Base-by-base conservation (phyloP, 2,329 filamentous ascomycete species). In the Penicillium sp. region DNA sequence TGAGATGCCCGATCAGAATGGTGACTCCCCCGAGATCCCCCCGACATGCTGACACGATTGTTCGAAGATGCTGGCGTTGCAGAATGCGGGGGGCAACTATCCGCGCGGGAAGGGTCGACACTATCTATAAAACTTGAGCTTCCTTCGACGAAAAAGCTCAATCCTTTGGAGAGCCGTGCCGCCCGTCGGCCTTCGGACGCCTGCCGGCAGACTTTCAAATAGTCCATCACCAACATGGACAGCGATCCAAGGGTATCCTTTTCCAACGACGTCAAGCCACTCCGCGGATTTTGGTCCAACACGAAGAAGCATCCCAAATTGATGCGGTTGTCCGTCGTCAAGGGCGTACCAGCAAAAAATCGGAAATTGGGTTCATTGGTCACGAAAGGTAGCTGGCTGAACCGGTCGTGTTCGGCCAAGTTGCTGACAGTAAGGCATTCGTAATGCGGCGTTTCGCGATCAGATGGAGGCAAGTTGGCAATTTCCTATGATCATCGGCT, bases 271-370 rank as follows among this genome's bases (percentile, higher is more conserved):
- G 65, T 69, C 17, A 89, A 67, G 0, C 81, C 82, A 43, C 69
- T 57, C 5, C 84, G 82, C 0, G 84, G 81, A n/a, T 78, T 77
- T 45, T 84, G 81, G 63, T 89, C 86, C 3, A 87, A 75, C 2
- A 89, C 81, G 54, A 83, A 83, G 59, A 87, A 86, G 11, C 81
- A 82, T 10, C 88, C 88, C 57, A 90, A 85, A 49, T 82, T 81
- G 64, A 84, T 82, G 31, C 83, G 81, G 38, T 80, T 82, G 0
- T 81, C 81, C 3, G 84, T 86, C 28, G 82, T 81, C 55, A 90
- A 84, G 0, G 87, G 87, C 0, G 88, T 86, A 17, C 83, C 83
- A 5, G 83, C 84, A 59, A 86, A 85, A 67, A 86, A 86, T 48
- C 75, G 73, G 34, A 79, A 72, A 35, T 72, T 61, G 0, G 76